Evolutionary conservation across 2,329 filamentous ascomycete species (phyloP), one percentile per base, ranked within the genome.

Genomic region (Coniochaeta sp.): DNA sequence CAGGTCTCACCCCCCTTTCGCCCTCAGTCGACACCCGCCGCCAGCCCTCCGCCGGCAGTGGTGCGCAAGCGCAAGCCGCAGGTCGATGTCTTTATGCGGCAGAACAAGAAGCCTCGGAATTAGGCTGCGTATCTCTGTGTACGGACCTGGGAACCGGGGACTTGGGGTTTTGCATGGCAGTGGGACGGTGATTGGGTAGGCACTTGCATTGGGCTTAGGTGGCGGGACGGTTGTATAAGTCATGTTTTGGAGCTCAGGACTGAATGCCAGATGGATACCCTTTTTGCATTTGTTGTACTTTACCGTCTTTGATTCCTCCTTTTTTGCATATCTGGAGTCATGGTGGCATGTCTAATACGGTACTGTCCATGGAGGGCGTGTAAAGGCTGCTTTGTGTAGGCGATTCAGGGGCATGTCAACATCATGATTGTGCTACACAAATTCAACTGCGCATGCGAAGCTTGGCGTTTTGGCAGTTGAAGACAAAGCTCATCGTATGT

Each of bases 1-100:
- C 55, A 61, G 31, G 58, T 59, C 38, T 33, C 60, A 22, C n/a
- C 55, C 54, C 43, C 64, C 34, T 56, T 52, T 8, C 54, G 59
- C 11, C 55, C 33, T 47, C 26, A 62, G 62, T 12, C 64, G 59
- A 33, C 62, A 59, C n/a, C 61, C 59, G 34, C 58, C 56, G 6
- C 50, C 56, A 58, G 58, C 60, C 36, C 63, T 56, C 16, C 66
- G 14, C 56, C 63, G 28, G 47, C 61, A 54, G 33, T 28, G 34
- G 31, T 31, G 40, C 60, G 54, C 43, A 59, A 59, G 47, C 81
- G 81, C 65, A 74, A 79, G 59, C 80, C 80, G 65, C 67, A 72
- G 0, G 76, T 77, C 5, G 76, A 77, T 62, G 71, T 82, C n/a
- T 83, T 83, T 63, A 81, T 81, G 77, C 74, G 71, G 52, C 77